A percentile compares a stretch with the other conserved stretches of the same genome.
phyloP scores from a whole-genome alignment of 176 grass and related monocot species.

The Neostapfia colusana region DNA sequence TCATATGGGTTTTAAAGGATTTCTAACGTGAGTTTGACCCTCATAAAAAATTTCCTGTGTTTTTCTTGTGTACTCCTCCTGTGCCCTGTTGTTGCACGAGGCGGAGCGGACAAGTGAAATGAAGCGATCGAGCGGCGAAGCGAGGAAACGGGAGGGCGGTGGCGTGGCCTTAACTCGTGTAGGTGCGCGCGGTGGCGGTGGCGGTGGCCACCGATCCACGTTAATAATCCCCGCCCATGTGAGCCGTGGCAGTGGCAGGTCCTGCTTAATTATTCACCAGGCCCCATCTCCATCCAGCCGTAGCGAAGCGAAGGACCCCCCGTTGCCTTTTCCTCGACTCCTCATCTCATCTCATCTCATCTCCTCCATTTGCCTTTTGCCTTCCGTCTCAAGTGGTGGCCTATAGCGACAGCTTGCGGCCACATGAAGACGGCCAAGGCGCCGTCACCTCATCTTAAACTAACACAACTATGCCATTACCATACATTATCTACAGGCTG shows the following conservation, averaged over 20 bases:
- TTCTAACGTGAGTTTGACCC: too few species aligned
- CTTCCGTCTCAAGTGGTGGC: background rate
- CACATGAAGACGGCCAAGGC: background rate
- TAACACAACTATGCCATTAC: background rate
- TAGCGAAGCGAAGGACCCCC: background rate
- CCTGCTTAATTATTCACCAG: slow-evolving; percentile 54
- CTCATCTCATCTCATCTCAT: too few species aligned
- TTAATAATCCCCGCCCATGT: slow-evolving; percentile 47
- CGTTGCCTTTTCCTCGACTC: too few species aligned
- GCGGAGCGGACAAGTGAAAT: slow-evolving; percentile 9
- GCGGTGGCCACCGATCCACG: slow-evolving; percentile 36
- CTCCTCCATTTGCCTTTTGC: background rate
- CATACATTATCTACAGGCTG: slow-evolving; percentile 17
- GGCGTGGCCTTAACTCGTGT: slow-evolving; percentile 40
- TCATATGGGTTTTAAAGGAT: too few species aligned
- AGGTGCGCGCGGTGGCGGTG: slow-evolving; percentile 9
- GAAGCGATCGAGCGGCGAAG: slow-evolving; percentile 2
- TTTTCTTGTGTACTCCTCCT: too few species aligned
- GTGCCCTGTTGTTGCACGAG: background rate
- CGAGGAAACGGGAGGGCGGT: slow-evolving; percentile 13
- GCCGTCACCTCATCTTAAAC: background rate
- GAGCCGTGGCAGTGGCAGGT: slow-evolving; percentile 42
- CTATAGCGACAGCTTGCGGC: background rate
- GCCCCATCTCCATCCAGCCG: slow-evolving; percentile 23
- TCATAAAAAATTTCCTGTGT: too few species aligned